Evolutionary conservation across 371 early-diverging fungal genomes (phyloP), one percentile per base, ranked within the genome.

Genomic region (Entomophthora muscae): DNA sequence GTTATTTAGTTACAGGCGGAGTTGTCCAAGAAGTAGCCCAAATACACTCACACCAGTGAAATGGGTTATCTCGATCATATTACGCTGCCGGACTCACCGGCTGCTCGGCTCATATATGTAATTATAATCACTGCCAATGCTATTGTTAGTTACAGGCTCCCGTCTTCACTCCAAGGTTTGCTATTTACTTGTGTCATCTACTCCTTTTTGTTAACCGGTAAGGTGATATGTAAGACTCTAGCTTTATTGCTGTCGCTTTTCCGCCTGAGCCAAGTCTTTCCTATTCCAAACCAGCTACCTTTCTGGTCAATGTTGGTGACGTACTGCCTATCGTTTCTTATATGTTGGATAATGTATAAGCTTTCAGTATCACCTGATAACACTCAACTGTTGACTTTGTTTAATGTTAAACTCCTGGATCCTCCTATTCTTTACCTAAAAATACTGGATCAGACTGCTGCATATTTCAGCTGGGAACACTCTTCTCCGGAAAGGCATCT

Each of bases 381-480:
- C 42, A 61, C 23, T 10, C 61, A 61, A 61, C 27, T 61, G 13
- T 23, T 33, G 21, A 23, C 31, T 61, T 12, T 61, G 21, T 61
- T 61, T 24, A 30, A 61, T 32, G 61, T 61, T 2, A 21, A 42
- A 42, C 33, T 61, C 2, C 23, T 61, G n/a, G 61, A 61, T 26
- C 61, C 61, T 2, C 61, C 61, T 33, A 24, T n/a, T n/a, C 33
- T 61, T 21, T 61, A 33, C 42, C 22, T 61, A 32, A 61, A 42
- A 32, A 3, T 61, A 10, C 31, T 61, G 42, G 33, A 61, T 17
- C 30, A 61, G 10, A 33, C 31, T 61, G 31, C 61, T 24, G 61
- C 61, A n/a, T 42, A 61, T 26, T 33, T 61, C n/a, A 30, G 31
- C 17, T 61, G 61, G 61, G 61, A 61, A 33, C 61, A 61, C 42